Conservation (phyloP, 805 yeast genomes). For the Zygosaccharomyces bisporus region DNA sequence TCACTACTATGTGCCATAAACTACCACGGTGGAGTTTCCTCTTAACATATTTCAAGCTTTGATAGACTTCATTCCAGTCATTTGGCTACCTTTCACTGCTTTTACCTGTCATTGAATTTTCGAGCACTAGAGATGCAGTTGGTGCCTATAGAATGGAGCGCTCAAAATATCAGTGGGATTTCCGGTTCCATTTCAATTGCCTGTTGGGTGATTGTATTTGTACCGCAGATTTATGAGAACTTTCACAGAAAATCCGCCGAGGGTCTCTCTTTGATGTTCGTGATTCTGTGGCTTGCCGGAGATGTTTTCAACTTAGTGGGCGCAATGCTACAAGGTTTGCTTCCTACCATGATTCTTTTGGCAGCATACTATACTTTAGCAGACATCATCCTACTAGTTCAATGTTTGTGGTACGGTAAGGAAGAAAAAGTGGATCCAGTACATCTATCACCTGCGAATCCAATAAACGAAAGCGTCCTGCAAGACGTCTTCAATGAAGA, state of each 20-base stretch:
- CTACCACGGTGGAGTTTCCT: too few species aligned
- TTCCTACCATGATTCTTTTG: slow-evolving; percentile 90
- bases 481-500: slow-evolving; percentile 40
- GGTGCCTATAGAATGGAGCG: slow-evolving; percentile 55
- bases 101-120: not conserved
- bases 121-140: slow-evolving; percentile 19
- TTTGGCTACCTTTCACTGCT: not conserved
- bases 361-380: slow-evolving; percentile 93
- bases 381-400: slow-evolving; percentile 77
- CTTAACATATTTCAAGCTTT: not conserved
- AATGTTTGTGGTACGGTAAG: slow-evolving; percentile 75
- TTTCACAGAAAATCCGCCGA: slow-evolving; percentile 81
- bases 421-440: slow-evolving; percentile 57
- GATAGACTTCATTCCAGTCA: not conserved
- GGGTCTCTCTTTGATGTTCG: slow-evolving; percentile 82
- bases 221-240: slow-evolving; percentile 94
- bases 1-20: too few species aligned
- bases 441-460: slow-evolving; percentile 86
- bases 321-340: slow-evolving; percentile 80
- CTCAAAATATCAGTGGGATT: slow-evolving; percentile 72
- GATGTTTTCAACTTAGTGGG: slow-evolving; percentile 93
- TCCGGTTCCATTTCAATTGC: slow-evolving; percentile 81
- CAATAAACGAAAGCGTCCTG: slow-evolving; percentile 67
- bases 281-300: slow-evolving; percentile 87
- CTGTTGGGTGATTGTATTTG: slow-evolving; percentile 97